Base-by-base conservation (phyloP, 2,329 filamentous ascomycete genomes). In the Bipolaris cookei region DNA sequence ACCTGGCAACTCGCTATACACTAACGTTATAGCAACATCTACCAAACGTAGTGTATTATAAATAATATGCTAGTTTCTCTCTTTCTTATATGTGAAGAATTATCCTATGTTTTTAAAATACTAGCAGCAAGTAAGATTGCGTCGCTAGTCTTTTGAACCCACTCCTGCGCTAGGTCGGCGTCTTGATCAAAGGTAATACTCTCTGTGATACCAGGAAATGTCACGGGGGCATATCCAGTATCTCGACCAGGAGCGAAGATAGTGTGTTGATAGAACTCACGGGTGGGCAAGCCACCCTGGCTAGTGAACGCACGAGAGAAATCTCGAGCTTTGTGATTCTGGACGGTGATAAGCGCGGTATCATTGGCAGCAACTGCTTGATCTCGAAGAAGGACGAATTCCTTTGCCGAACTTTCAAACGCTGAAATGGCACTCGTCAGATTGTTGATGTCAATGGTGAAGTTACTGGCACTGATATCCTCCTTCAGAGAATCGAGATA, bases 231-330 rank as follows among this genome's bases (percentile, higher is more conserved):
- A 62, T 77, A 77, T 7, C 75, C 74, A 0, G 74, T 77, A 54
- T 77, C 75, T 14, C 80, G 54, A 0, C 80, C 80, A 4, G 80
- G 80, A 6, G 80, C 80, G 55, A 80, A 81, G 18, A 81, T 74
- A 7, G 80, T 71, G 62, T 83, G 74, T 59, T 78, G 78, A 63
- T 77, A 82, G 59, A 79, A 82, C 58, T 79, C 75, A 13, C 80
- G 65, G 1, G 73, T 76, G 0, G 79, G 77, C 32, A 82, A 59
- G 11, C 80, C 80, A n/a, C 79, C 79, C 51, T 81, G 77, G 18
- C 66, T 74, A 3, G 79, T 76, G 56, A 82, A 82, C 0, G 77
- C 79, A 6, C 80, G 70, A 25, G 77, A 76, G 67, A 81, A 81
- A 52, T 81, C 79, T 8, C 78, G 69, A 44, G 77, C 76, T 62